These are phyloP conservation scores for Phaeosphaeria sp. DNA, from an alignment of 2,329 filamentous ascomycete genomes.

Conservation along the genomic window DNA sequence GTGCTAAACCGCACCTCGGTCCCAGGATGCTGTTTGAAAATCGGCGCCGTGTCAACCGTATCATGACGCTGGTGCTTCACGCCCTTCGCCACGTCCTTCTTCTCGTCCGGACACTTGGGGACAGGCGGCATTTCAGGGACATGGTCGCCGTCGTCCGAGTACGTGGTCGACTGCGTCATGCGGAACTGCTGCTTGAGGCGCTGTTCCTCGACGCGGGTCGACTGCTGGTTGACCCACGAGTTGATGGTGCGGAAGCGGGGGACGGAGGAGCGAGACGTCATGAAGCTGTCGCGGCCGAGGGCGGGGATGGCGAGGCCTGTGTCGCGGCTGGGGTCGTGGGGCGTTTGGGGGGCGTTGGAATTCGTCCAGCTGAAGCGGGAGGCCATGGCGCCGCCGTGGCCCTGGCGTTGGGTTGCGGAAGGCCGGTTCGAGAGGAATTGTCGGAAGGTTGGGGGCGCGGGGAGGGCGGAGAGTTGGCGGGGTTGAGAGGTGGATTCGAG, in stretches of 20 bases:
- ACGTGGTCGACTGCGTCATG: conserved; percentile 38
- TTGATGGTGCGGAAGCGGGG: conserved; percentile 51
- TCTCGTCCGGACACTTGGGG: conserved; percentile 10
- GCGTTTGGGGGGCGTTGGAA: conserved; percentile 48
- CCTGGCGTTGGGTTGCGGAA: conserved; percentile 38
- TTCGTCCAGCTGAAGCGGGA: conserved; percentile 51
- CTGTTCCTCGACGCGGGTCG: conserved; percentile 46
- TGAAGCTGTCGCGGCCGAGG: conserved; percentile 42
- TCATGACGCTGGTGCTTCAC: conserved; percentile 45
- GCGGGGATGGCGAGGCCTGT: conserved; percentile 23
- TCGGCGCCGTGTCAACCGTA: conserved; percentile 47
- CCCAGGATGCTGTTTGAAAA: conserved; percentile 50
- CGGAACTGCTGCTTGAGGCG: conserved; percentile 45
- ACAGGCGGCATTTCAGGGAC: conserved; percentile 41
- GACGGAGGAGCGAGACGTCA: conserved; percentile 45
- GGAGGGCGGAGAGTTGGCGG: conserved; percentile 25
- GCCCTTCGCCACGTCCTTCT: conserved; percentile 17
- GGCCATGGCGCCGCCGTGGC: conserved; percentile 31
- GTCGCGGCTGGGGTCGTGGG: conserved; percentile 40
- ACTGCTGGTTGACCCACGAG: conserved; percentile 51
- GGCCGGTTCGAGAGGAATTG: conserved; percentile 48
- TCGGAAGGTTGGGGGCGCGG: conserved; percentile 46
- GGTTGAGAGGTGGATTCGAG: conserved; percentile 21
- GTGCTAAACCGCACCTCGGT: conserved; percentile 49
- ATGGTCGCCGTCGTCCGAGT: conserved; percentile 24